These are phyloP conservation scores for Tirmania nivea DNA, from an alignment of 495 filamentous ascomycete species.

Conservation along the genomic window DNA sequence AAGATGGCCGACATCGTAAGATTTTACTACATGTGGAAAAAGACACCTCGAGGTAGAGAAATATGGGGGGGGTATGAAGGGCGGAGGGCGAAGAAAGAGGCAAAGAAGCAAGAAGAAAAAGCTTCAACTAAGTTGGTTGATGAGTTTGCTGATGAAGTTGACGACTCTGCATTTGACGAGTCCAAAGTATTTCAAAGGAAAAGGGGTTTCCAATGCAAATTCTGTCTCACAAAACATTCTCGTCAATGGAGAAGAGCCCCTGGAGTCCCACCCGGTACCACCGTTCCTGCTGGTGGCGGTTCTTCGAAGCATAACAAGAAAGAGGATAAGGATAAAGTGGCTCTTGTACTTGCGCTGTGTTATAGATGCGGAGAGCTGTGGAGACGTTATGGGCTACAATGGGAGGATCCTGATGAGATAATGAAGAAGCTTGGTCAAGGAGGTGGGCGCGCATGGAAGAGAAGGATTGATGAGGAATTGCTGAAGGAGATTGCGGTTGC, in stretches of 20 bases:
- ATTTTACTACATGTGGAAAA: constrained; percentile 98
- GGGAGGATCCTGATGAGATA: constrained; percentile 86
- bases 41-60: constrained; percentile 59
- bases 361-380: constrained; percentile 74
- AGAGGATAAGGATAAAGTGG: constrained; percentile 45
- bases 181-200: constrained; percentile 62
- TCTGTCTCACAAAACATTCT: constrained; percentile 56
- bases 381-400: constrained; percentile 87
- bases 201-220: constrained; percentile 81
- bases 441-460: constrained; percentile 69
- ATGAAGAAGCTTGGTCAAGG: constrained; percentile 67
- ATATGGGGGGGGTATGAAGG: constrained; percentile 79
- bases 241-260: constrained; percentile 87
- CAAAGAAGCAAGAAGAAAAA: constrained; percentile 37
- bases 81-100: constrained; percentile 72
- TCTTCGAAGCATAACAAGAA: constrained; percentile 34
- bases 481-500: constrained; percentile 48
- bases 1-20: constrained; percentile 59
- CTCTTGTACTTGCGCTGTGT: constrained; percentile 62
- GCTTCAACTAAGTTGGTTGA: constrained; percentile 56
- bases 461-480: constrained; percentile 76
- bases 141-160: constrained; percentile 76
- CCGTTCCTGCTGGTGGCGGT: constrained; percentile 43
- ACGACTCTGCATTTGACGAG: constrained; percentile 91
- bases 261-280: constrained; percentile 45